A percentile compares a stretch with the other conserved stretches of the same genome.
Conservation (phyloP, 2,329 filamentous ascomycete genomes). For the Botryosphaeria dothidea region DNA sequence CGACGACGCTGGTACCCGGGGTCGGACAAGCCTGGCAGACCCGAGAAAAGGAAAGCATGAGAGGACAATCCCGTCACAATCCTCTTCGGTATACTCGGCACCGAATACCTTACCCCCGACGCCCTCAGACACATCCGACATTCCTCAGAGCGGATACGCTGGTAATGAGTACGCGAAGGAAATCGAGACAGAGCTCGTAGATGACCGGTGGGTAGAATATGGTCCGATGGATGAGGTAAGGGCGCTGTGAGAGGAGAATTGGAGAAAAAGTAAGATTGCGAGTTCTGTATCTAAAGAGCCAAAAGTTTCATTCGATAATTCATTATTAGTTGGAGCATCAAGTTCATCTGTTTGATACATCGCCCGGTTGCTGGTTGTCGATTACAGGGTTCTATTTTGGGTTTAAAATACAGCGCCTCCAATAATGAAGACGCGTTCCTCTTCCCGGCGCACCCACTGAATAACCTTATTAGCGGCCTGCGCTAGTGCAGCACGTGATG, state of each 20-base stretch:
- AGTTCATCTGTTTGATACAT: no score
- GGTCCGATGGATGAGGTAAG: not conserved
- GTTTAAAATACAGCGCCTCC: constrained; percentile 77
- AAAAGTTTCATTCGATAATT: not conserved
- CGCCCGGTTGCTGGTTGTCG: not conserved
- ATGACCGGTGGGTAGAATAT: constrained; percentile 6
- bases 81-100: not conserved
- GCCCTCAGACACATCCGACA: not conserved
- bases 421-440: constrained; percentile 94
- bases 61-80: not conserved
- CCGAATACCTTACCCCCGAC: not conserved
- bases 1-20: not conserved
- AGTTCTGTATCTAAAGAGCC: not conserved
- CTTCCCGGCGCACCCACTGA: constrained; percentile 88
- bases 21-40: not conserved
- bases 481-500: constrained; percentile 65
- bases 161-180: constrained; percentile 1
- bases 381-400: not conserved
- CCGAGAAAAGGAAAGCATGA: not conserved
- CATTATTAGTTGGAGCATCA: no score
- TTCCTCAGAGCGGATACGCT: not conserved
- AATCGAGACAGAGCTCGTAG: constrained; percentile 1
- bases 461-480: constrained; percentile 87
- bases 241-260: not conserved
- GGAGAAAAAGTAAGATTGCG: not conserved